Evolutionary conservation across 495 filamentous ascomycete genomes (phyloP), one percentile per base, ranked within the genome.

Genomic region (Cryomyces minteri): DNA sequence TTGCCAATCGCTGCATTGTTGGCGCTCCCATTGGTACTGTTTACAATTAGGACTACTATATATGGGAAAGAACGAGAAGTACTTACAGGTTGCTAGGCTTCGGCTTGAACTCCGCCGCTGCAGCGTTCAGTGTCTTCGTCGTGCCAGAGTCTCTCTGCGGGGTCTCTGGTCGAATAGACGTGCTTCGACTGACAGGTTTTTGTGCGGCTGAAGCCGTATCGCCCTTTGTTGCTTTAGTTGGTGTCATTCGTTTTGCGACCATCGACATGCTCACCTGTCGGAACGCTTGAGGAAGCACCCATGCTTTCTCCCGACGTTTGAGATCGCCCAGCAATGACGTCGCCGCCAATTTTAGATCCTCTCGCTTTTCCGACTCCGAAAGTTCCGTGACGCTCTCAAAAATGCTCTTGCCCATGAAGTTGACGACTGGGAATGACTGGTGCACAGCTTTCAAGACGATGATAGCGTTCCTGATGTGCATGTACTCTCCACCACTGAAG

Each of bases 391-490:
- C 73, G 45, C 72, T 72, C 40, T 67, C 67, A 12, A 80, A 59
- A 55, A 92, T 79, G 37, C 76, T 70, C 29, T 72, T 70, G 18
- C 84, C 90, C 66, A 88, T 85, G 67, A 82, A 88, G 53, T 90
- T 88, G 39, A 96, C 76, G 10, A 75, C 75, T 28, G 92, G 92
- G 71, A 92, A 96, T 53, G 76, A 68, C 31, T 81, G 73, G 32
- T 79, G 70, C 36, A 92, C 68, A 5, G 74, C 71, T 57, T 90
- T 94, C 44, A 95, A 68, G n/a, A 96, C 65, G 46, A 79, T 87
- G 51, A 95, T 92, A 32, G 87, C 84, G 57, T 99, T 99, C 9
- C 85, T 76, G 56, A 96, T 94, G 58, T 94, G 87, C 86, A 94
- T 96, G 71, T 90, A 99, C 58, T 99, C 88, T 49, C 71, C 76